Evolutionary conservation across 2,329 filamentous ascomycete species (phyloP).

Genomic region (Paracamarosporium sp.): DNA sequence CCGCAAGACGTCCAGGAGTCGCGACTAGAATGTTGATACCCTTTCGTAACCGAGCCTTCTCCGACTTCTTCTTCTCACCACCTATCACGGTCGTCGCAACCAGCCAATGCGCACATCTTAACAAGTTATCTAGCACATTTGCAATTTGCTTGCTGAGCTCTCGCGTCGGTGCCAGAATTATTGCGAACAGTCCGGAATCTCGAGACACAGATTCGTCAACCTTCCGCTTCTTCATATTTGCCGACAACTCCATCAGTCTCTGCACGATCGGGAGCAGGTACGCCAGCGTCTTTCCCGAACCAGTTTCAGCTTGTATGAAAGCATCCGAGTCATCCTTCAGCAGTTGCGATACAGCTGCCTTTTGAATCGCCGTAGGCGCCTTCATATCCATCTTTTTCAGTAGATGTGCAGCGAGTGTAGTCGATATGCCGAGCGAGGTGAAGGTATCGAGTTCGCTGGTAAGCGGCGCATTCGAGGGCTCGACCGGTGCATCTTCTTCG

Average conservation of each 20-base stretch:
- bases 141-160: conserved; percentile 95
- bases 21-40: conserved; percentile 95
- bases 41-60: conserved; percentile 92
- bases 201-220: conserved; percentile 67
- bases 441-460: conserved; percentile 86
- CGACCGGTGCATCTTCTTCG: conserved; percentile 57
- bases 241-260: conserved; percentile 78
- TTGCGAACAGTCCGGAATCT: conserved; percentile 89
- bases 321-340: conserved; percentile 84
- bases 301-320: conserved; percentile 96
- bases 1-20: conserved; percentile 87
- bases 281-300: conserved; percentile 96
- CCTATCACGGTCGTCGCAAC: conserved; percentile 85
- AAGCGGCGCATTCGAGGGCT: conserved; percentile 90
- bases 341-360: conserved; percentile 82
- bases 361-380: conserved; percentile 93
- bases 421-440: conserved; percentile 81
- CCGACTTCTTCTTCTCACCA: conserved; percentile 77
- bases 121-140: conserved; percentile 80
- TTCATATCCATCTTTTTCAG: conserved; percentile 86
- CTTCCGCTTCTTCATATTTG: conserved; percentile 52
- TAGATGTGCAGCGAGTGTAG: conserved; percentile 80
- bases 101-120: conserved; percentile 92
- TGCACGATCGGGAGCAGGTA: conserved; percentile 94
- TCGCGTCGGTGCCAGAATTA: conserved; percentile 91